Conservation (phyloP, 2,329 filamentous ascomycete genomes). For the Fusarium subtropicale region DNA sequence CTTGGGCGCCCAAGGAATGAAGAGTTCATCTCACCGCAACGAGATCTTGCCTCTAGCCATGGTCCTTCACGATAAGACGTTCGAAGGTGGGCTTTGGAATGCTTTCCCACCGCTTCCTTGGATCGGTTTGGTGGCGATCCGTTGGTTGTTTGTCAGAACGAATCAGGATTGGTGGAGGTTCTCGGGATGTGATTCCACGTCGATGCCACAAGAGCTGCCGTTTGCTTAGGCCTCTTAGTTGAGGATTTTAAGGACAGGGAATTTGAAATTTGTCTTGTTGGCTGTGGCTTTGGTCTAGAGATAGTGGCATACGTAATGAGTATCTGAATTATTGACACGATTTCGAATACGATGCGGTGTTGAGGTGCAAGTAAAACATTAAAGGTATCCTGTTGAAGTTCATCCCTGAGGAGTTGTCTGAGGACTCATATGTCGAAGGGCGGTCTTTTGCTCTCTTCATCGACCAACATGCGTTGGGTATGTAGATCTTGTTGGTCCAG, state of each 20-base stretch:
- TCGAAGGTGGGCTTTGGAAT: slow-evolving; percentile 44
- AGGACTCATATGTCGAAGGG: neutral
- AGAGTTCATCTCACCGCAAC: slow-evolving; percentile 29
- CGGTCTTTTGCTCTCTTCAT: neutral
- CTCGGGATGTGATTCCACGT: slow-evolving; percentile 48
- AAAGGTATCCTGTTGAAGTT: neutral
- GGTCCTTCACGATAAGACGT: slow-evolving; percentile 47
- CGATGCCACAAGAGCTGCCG: slow-evolving; percentile 50
- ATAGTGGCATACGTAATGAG: neutral
- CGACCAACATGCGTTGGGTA: too few relatives aligned
- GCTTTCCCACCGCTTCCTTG: slow-evolving; percentile 48
- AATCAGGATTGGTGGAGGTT: slow-evolving; percentile 54
- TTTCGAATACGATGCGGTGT: neutral
- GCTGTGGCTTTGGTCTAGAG: too few relatives aligned
- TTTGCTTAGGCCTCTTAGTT: slow-evolving; percentile 46
- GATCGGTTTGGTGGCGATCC: slow-evolving; percentile 46
- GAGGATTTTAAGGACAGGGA: neutral
- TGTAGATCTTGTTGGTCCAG: neutral
- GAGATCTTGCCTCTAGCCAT: slow-evolving; percentile 42
- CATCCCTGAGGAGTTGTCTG: neutral
- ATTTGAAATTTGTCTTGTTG: neutral
- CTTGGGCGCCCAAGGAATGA: slow-evolving; percentile 32
- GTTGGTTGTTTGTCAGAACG: slow-evolving; percentile 51
- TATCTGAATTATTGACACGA: neutral
- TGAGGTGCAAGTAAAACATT: too few relatives aligned